A percentile compares a stretch with the other conserved stretches of the same genome.
phyloP scores from a whole-genome alignment of 2,329 filamentous ascomycete genomes.

The Aspergillus proliferans region DNA sequence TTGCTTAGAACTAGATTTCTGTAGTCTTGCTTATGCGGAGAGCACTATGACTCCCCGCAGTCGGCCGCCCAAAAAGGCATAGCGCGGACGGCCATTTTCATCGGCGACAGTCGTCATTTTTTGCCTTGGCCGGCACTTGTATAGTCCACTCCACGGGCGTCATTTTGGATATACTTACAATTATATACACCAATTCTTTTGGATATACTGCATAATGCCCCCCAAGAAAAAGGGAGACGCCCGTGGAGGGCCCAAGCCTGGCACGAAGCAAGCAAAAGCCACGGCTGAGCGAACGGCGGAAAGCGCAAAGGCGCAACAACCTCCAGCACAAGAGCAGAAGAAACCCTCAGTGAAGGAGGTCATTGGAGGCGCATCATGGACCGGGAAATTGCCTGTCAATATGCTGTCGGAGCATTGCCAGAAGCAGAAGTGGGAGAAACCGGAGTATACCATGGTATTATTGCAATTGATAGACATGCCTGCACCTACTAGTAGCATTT shows the following conservation, averaged over 20 bases:
- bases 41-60: background rate
- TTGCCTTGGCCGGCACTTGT: background rate
- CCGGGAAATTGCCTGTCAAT: constrained; percentile 90
- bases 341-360: constrained; percentile 63
- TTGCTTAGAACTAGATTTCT: background rate
- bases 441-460: constrained; percentile 75
- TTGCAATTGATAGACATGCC: background rate
- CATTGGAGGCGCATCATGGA: constrained; percentile 94
- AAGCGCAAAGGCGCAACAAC: constrained; percentile 27
- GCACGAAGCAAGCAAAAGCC: constrained; percentile 36
- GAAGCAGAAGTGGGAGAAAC: constrained; percentile 91
- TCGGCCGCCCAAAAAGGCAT: constrained; percentile 13
- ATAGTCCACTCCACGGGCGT: constrained; percentile 18
- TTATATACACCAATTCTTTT: background rate
- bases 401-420: constrained; percentile 91
- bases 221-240: constrained; percentile 37
- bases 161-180: background rate
- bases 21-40: background rate
- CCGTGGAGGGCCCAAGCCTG: constrained; percentile 35
- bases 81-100: constrained; percentile 25
- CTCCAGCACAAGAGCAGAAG: constrained; percentile 45
- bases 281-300: constrained; percentile 28
- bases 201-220: constrained; percentile 24
- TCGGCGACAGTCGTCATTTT: background rate
- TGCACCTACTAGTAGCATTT: background rate